Evolutionary conservation across 2,329 filamentous ascomycete genomes (phyloP), one percentile per base, ranked within the genome.

Genomic region (Fusarium odoratissimum): DNA sequence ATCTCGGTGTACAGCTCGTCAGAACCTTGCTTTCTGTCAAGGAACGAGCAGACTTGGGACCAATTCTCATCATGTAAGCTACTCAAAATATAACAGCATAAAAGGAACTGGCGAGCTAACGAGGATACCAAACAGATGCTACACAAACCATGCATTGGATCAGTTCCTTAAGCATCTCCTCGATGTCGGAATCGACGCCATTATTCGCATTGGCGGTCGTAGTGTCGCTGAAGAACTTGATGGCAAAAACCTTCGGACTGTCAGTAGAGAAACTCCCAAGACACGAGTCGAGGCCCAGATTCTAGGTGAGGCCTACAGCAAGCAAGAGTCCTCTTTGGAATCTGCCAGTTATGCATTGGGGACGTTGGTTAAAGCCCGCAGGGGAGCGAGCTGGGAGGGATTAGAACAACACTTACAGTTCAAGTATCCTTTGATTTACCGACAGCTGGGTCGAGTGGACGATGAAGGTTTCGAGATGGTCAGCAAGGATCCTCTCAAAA

Each of bases 121-220:
- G 23, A 25, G 23, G 23, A 25, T 25, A 25, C 23, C 23, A 25
- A 25, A 25, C 23, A 25, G 23, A 25, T 25, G 23, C 23, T 87
- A 86, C 58, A 88, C 81, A 17, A 84, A 80, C 60, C 84, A 86
- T 46, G 85, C 84, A 0, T 67, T 87, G 0, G 86, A 87, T 56
- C 86, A 88, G 71, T 84, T 92, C 3, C 81, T 92, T 0, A 86
- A 91, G 67, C 86, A 91, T 65, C 77, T 92, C 0, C 60, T 89
- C 0, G 80, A 86, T 5, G 81, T 80, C 4, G 83, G 82, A 0
- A 78, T 87, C 8, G 71, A 79, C 0, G 81, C 87, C 8, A 83
- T 92, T 33, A 85, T 92, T 40, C 88, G 91, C 0, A 87, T 93
- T 12, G 90, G 91, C 0, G 51, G 62, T 2, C 67, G 73, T 3